Percentiles rank a stretch among this genome's conserved stretches.
These are phyloP conservation scores for Escovopsis sp. DNA, from an alignment of 2,329 filamentous ascomycete species.

Conservation along the genomic window DNA sequence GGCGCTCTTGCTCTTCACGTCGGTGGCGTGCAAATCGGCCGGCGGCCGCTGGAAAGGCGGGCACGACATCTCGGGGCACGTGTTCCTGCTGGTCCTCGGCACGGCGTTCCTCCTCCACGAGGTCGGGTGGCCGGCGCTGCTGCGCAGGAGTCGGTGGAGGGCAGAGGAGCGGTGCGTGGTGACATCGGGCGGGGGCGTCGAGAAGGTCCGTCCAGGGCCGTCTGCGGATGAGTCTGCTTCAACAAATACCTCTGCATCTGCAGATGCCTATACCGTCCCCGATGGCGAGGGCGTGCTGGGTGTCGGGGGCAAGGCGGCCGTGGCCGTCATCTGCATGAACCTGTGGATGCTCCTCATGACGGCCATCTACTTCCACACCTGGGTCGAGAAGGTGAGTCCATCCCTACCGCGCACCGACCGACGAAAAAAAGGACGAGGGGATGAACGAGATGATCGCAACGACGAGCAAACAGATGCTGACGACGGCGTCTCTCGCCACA, in stretches of 20 bases:
- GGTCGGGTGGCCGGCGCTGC: slow-evolving; percentile 42
- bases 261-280: too few species aligned
- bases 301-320: slow-evolving; percentile 38
- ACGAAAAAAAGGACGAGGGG: too few species aligned
- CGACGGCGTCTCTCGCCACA: too few species aligned
- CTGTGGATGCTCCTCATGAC: slow-evolving; percentile 99
- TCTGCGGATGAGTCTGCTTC: too few species aligned
- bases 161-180: slow-evolving; percentile 53
- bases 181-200: slow-evolving; percentile 50
- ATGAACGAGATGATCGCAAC: too few species aligned
- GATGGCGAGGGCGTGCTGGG: slow-evolving; percentile 20
- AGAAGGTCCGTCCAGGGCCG: slow-evolving; percentile 37
- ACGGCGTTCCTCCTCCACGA: slow-evolving; percentile 73
- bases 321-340: slow-evolving; percentile 52
- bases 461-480: slow-evolving; percentile 9
- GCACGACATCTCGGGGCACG: slow-evolving; percentile 90
- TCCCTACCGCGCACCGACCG: too few species aligned
- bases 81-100: slow-evolving; percentile 79
- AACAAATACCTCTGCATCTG: too few species aligned
- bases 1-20: too few species aligned
- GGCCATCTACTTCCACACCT: slow-evolving; percentile 95
- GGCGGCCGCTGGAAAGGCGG: slow-evolving; percentile 85
- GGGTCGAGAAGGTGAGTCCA: slow-evolving; percentile 78
- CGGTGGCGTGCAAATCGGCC: slow-evolving; percentile 64
- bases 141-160: slow-evolving; percentile 23